Percentiles rank a stretch among this genome's conserved stretches.
Conservation (phyloP, 768 basidiomycete genomes). For the Chalciporus piperatus region DNA sequence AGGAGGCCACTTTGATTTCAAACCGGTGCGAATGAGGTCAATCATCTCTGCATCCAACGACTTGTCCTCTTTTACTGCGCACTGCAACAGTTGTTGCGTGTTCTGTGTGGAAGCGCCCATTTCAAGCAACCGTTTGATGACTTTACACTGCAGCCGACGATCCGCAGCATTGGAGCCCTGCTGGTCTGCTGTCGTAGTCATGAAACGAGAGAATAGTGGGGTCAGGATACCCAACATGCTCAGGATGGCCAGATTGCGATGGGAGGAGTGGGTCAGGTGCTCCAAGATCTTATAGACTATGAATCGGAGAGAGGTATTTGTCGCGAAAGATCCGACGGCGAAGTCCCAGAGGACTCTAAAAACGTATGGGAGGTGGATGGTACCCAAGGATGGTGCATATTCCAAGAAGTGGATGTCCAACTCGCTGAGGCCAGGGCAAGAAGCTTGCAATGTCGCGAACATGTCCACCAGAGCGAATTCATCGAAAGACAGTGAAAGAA, state of each 20-base stretch:
- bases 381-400: slow-evolving; percentile 38
- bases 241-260: slow-evolving; percentile 69
- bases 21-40: slow-evolving; percentile 65
- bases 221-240: slow-evolving; percentile 55
- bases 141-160: slow-evolving; percentile 55
- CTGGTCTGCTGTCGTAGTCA: slow-evolving; percentile 21
- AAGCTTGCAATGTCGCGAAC: slow-evolving; percentile 46
- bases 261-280: slow-evolving; percentile 53
- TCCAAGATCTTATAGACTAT: slow-evolving; percentile 62
- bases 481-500: slow-evolving; percentile 64
- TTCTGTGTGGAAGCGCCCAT: slow-evolving; percentile 69
- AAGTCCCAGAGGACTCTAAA: slow-evolving; percentile 59
- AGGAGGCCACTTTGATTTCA: slow-evolving; percentile 75
- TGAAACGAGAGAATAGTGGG: slow-evolving; percentile 40
- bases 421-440: slow-evolving; percentile 38
- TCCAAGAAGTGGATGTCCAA: slow-evolving; percentile 43
- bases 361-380: slow-evolving; percentile 58
- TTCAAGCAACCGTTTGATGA: slow-evolving; percentile 67
- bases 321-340: slow-evolving; percentile 34
- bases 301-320: slow-evolving; percentile 45
- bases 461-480: slow-evolving; percentile 58
- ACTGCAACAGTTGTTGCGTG: slow-evolving; percentile 61
- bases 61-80: slow-evolving; percentile 46
- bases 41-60: slow-evolving; percentile 61
- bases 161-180: slow-evolving; percentile 31